These are phyloP conservation scores for Bauhinia variegata DNA, from an alignment of 306 rosid species.

Conservation along the genomic window DNA sequence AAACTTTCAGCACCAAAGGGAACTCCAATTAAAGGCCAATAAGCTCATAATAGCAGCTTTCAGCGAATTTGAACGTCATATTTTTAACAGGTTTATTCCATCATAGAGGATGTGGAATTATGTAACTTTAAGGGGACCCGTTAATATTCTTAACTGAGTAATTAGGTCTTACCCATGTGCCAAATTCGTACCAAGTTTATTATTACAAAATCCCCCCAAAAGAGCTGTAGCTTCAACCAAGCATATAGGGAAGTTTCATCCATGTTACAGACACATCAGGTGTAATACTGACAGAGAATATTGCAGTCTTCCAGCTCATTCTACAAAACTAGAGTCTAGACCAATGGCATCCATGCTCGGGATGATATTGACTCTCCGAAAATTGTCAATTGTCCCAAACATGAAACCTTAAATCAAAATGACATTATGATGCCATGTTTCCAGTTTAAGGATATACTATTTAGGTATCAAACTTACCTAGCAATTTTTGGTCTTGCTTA, in stretches of 20 bases:
- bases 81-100: not conserved
- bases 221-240: conserved; percentile 2
- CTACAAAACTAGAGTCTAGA: conserved; percentile 2
- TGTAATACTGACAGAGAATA: conserved; percentile 5
- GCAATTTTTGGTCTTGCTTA: conserved; percentile 68
- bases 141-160: too few species aligned
- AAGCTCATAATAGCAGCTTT: conserved; percentile 6
- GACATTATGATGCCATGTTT: conserved; percentile 1
- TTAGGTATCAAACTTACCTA: conserved; percentile 52
- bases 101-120: not conserved
- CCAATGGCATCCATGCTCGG: not conserved
- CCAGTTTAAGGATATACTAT: conserved; percentile 10
- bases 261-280: not conserved
- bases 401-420: conserved; percentile 4
- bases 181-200: not conserved
- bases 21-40: conserved; percentile 15
- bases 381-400: not conserved
- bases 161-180: too few species aligned
- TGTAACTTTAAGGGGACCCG: too few species aligned
- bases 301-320: conserved; percentile 1
- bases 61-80: not conserved
- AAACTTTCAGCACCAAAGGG: conserved; percentile 30
- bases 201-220: not conserved
- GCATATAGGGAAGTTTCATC: not conserved
- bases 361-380: conserved; percentile 9